These are phyloP conservation scores for Penicillium nordicum DNA, from an alignment of 2,329 filamentous ascomycete genomes.

Conservation along the genomic window DNA sequence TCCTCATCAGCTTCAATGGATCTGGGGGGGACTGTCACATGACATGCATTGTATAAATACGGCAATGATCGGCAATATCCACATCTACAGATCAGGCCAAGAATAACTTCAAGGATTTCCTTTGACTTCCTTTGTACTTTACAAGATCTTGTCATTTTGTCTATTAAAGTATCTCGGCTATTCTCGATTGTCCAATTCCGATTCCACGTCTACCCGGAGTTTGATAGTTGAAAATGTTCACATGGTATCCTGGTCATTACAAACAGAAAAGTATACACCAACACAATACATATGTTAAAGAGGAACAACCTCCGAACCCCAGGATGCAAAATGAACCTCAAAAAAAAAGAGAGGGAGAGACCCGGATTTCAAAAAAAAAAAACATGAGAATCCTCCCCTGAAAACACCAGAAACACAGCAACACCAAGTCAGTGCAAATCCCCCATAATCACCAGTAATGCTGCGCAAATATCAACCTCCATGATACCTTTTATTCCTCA, in stretches of 20 bases:
- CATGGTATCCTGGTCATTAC: slow-evolving; percentile 23
- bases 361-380: neutral
- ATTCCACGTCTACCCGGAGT: neutral
- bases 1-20: slow-evolving; percentile 4
- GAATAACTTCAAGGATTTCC: neutral
- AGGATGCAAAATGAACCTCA: slow-evolving; percentile 28
- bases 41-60: neutral
- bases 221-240: slow-evolving; percentile 4
- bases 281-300: slow-evolving; percentile 9
- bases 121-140: no score
- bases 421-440: slow-evolving; percentile 21
- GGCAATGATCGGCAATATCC: neutral
- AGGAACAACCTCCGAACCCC: slow-evolving; percentile 21
- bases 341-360: slow-evolving; percentile 16
- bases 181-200: neutral
- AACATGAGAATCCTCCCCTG: slow-evolving; percentile 7
- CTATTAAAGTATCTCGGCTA: neutral
- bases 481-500: slow-evolving; percentile 19
- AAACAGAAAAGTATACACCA: slow-evolving; percentile 19
- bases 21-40: slow-evolving; percentile 8
- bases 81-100: neutral
- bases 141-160: neutral
- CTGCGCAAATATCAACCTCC: slow-evolving; percentile 18
- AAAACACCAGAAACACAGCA: slow-evolving; percentile 19
- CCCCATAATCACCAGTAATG: slow-evolving; percentile 21